Conservation (phyloP, 139 green algal genomes). For the Chlamydomonas sp. region DNA sequence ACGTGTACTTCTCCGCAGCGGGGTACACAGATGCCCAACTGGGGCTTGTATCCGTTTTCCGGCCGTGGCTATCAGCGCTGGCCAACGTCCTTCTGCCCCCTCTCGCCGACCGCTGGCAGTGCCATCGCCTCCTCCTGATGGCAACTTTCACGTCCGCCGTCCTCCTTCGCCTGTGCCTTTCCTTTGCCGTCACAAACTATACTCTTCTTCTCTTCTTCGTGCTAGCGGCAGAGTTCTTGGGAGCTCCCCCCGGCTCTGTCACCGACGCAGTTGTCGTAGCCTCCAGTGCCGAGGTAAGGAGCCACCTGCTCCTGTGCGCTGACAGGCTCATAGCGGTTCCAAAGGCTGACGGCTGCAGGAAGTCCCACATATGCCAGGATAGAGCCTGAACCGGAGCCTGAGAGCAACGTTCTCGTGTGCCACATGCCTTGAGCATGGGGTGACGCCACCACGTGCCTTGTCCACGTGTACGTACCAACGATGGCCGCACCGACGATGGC, state of each 20-base stretch:
- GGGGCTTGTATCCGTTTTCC: conserved; percentile 25
- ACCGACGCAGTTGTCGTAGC: conserved; percentile 44
- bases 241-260: conserved; percentile 30
- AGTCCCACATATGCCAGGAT: too few relatives aligned
- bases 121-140: conserved; percentile 24
- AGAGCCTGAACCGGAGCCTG: too few relatives aligned
- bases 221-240: conserved; percentile 34
- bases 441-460: too few relatives aligned
- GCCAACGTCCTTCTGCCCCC: conserved; percentile 8
- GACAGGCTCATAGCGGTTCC: too few relatives aligned
- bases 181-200: neutral
- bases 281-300: neutral
- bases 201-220: conserved; percentile 6
- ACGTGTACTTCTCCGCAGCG: conserved; percentile 5
- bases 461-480: too few relatives aligned
- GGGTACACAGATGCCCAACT: conserved; percentile 23
- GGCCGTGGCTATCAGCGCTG: conserved; percentile 19
- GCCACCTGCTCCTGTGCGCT: neutral
- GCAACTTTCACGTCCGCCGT: neutral
- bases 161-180: neutral
- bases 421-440: too few relatives aligned
- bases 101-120: conserved; percentile 12
- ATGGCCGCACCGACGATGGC: too few relatives aligned
- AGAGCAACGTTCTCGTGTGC: too few relatives aligned
- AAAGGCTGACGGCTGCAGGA: too few relatives aligned